Base-by-base conservation (phyloP, 768 basidiomycete species). In the Saitozyma podzolica region DNA sequence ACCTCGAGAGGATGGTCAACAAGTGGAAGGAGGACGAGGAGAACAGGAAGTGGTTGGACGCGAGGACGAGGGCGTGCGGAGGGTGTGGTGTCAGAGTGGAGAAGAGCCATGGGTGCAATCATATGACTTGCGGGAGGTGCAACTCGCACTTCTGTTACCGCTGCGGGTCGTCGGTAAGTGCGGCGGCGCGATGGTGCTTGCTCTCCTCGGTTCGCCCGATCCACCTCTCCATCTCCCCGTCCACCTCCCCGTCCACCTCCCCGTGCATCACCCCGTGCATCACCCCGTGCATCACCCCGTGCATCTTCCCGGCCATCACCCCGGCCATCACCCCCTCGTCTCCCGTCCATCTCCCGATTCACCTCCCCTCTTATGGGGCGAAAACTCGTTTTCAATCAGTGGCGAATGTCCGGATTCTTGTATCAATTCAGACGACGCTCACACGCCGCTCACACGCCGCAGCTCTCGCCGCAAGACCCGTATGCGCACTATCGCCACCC, bases 11-110 rank as follows among this genome's bases (percentile, higher is more conserved):
- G 69, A 82, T 94, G 53, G 86, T 90, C 0, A 80, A 75, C 16
- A 81, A 83, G 16, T 87, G 87, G 64, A 76, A 87, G 67, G 90
- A 94, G 76, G 90, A 91, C 40, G 83, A 85, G 75, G 84, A 85
- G 66, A 92, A 89, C 78, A 83, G 82, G 67, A 81, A 84, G 68
- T 94, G 89, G 90, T 81, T 94, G 37, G 83, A 86, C 39, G 73
- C 81, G 41, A 85, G 84, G 48, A 89, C 92, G 10, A 88, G 83
- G 78, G 81, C 82, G 40, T 83, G 80, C 74, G 89, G 91, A 5
- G 86, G 86, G 6, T 94, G 92, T 79, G 70, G 77, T 16, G 83
- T 89, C 13, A 82, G 84, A 62, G 88, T 92, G 10, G 88, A 80
- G 61, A 80, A 80, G 68, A 19, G 50, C 58, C 51, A 62, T 60